phyloP scores from a whole-genome alignment of 2,329 filamentous ascomycete genomes.

The Exserohilum turcica region DNA sequence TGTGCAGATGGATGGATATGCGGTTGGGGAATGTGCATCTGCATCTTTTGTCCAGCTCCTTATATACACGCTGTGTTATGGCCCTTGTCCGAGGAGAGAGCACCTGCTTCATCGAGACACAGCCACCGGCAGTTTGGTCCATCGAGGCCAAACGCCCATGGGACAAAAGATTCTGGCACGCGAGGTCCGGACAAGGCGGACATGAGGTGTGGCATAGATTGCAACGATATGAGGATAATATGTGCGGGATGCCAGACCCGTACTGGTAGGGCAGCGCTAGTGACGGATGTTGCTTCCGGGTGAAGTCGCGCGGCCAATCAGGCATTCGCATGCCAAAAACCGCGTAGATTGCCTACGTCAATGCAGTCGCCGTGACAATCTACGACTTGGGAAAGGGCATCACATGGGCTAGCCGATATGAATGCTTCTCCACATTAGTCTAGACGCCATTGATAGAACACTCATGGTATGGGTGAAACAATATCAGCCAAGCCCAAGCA shows the following conservation, averaged over 20 bases:
- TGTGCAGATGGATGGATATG: not conserved
- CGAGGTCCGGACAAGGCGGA: not conserved
- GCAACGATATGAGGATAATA: constrained; percentile 8
- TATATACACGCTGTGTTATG: constrained; percentile 4
- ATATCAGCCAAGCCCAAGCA: not conserved
- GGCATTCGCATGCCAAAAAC: not conserved
- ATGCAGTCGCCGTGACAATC: not conserved
- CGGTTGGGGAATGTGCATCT: not conserved
- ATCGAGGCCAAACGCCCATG: not conserved
- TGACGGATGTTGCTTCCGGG: constrained; percentile 6
- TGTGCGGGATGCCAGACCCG: not conserved
- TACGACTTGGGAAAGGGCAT: not conserved
- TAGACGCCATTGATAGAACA: not conserved
- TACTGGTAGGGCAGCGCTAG: constrained; percentile 2
- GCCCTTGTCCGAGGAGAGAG: not conserved
- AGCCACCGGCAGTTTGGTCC: constrained; percentile 2
- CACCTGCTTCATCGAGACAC: not conserved
- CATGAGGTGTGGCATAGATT: constrained; percentile 9
- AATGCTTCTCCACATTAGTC: not conserved
- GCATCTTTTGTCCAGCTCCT: not conserved
- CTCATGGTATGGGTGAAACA: not conserved
- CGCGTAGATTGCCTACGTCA: constrained; percentile 13
- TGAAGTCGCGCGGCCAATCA: constrained; percentile 3
- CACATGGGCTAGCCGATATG: not conserved
- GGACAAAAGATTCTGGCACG: too few relatives aligned